phyloP scores from a whole-genome alignment of 75 land plant species.

The Pinus albicaulis region DNA sequence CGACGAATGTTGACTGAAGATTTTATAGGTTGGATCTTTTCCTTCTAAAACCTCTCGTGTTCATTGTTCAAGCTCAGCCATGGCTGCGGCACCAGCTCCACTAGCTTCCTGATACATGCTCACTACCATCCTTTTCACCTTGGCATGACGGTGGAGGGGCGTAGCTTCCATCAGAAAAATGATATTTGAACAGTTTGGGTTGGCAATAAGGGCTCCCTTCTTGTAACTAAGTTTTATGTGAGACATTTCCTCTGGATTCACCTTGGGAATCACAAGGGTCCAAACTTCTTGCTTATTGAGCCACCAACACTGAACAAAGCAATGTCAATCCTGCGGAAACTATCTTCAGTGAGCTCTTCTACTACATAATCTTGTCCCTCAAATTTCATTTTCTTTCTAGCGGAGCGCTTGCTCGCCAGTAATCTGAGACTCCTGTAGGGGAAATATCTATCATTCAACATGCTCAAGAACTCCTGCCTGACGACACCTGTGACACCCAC shows the following conservation, averaged over 20 bases:
- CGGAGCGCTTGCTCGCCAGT: conserved; percentile 94
- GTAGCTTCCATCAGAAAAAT: too few relatives aligned
- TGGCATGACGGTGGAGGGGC: conserved; percentile 95
- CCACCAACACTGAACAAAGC: conserved; percentile 99
- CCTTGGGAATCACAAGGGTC: too few relatives aligned
- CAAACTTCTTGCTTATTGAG: conserved; percentile 75
- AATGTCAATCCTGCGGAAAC: conserved; percentile 86
- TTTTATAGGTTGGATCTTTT: too few relatives aligned
- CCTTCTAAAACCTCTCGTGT: too few relatives aligned
- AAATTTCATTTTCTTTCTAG: conserved; percentile 68
- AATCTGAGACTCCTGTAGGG: conserved; percentile 80
- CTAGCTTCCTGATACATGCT: too few relatives aligned
- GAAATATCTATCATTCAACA: conserved; percentile 81
- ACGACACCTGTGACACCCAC: conserved; percentile 99
- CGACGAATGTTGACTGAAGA: too few relatives aligned
- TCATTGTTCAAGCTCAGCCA: too few relatives aligned
- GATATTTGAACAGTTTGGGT: conserved; percentile 98
- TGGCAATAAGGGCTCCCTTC: too few relatives aligned
- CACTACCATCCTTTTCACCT: too few relatives aligned
- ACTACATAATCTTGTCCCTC: conserved; percentile 60
- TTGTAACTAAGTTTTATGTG: too few relatives aligned
- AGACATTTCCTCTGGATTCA: too few relatives aligned
- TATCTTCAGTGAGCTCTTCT: conserved; percentile 79
- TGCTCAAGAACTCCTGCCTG: conserved; percentile 94
- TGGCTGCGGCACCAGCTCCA: too few relatives aligned